Base-by-base conservation (phyloP, 2,329 filamentous ascomycete species). In the Niveomyces coronatus region DNA sequence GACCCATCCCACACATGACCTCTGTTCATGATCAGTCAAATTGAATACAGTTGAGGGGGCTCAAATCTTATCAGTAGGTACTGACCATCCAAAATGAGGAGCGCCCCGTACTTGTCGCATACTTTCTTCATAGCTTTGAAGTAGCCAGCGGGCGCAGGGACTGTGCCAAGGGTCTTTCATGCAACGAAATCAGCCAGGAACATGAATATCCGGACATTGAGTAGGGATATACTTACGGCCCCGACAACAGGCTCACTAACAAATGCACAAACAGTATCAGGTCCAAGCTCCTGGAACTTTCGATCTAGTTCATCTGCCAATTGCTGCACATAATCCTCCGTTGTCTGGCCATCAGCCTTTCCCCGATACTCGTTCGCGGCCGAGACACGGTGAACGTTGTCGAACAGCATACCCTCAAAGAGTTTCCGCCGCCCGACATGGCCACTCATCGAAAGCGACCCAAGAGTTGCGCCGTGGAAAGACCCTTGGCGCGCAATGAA, bases 391-490 rank as follows among this genome's bases (percentile, higher is more conserved):
- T 67, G 71, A 28, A 74, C 63, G 39, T 72, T 74, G 13, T 60
- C 53, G 16, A 71, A 59, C 10, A 85, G 59, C 41, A 84, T 65
- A 2, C 73, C 70, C 48, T 76, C 70, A 49, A 79, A 86, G 7
- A 74, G 64, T 7, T 66, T 64, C 37, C 78, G 68, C 24, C 82
- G 67, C 11, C 61, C 61, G 8, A 65, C 60, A 53, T 85, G 78
- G 4, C 79, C 78, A 18, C 79, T 71, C 32, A 80, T 63, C 0
- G 72, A 70, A 20, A 86, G 62, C 1, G 79, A 65, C 1, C 80
- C 81, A 0, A 86, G 58, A 0, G 82, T 87, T 4, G 68, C 77
- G 8, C 82, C 83, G 45, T 88, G 83, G 48, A 84, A 88, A 4
- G 79, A 83, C 29, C 76, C 68, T 24, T 70, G 57, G 11, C 82